A percentile compares a stretch with the other conserved stretches of the same genome.
Conservation (phyloP, 345 rosid species). For the Pelargonium nanum region DNA sequence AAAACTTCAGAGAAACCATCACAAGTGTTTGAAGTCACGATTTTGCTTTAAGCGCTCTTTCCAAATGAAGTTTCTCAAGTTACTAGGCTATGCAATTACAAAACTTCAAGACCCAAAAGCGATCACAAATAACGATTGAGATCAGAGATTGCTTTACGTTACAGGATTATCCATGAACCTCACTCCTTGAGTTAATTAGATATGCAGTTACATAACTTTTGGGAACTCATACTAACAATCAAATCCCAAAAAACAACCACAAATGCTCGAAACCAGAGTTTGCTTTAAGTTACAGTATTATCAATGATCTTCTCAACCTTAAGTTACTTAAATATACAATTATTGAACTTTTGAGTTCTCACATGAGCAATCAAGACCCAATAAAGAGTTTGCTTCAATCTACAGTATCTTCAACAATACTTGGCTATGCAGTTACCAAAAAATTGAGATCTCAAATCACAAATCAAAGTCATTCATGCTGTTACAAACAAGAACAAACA, state of each 20-base stretch:
- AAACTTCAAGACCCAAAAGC: too few relatives aligned
- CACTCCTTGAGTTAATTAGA: too few relatives aligned
- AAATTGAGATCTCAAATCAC: not conserved
- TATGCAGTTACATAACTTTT: too few relatives aligned
- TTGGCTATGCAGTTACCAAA: not conserved
- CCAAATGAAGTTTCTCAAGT: too few relatives aligned
- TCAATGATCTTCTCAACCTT: not conserved
- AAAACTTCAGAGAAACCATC: not conserved
- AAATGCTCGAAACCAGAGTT: not conserved
- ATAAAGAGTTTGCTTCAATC: not conserved
- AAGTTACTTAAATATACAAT: not conserved
- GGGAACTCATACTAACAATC: not conserved
- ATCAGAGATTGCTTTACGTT: too few relatives aligned
- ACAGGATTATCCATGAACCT: too few relatives aligned
- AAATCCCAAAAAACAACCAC: not conserved
- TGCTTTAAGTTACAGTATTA: not conserved
- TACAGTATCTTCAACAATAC: not conserved
- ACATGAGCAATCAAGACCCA: not conserved
- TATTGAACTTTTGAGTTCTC: not conserved
- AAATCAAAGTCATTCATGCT: not conserved
- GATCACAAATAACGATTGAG: too few relatives aligned
- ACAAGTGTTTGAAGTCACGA: not conserved
- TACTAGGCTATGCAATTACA: too few relatives aligned
- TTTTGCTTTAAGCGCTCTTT: too few relatives aligned
- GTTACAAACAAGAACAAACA: not conserved